These are phyloP conservation scores for Neofusicoccum cordaticola DNA, from an alignment of 2,329 filamentous ascomycete species.

Conservation along the genomic window DNA sequence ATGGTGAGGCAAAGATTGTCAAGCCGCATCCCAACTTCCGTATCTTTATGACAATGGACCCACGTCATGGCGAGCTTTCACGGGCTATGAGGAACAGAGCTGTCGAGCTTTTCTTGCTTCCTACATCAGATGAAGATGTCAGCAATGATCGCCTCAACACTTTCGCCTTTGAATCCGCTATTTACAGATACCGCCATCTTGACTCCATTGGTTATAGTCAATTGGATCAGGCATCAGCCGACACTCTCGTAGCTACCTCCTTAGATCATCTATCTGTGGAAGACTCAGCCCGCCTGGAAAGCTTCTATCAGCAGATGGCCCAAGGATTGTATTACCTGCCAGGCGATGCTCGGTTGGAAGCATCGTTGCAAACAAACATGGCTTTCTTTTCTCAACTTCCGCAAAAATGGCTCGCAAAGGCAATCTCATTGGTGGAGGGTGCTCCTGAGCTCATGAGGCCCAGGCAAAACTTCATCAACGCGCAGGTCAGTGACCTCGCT, in stretches of 20 bases:
- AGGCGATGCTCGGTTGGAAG: neutral
- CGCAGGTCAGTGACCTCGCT: slow-evolving; percentile 21
- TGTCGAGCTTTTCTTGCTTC: slow-evolving; percentile 74
- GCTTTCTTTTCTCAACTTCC: slow-evolving; percentile 33
- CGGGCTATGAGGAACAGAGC: slow-evolving; percentile 95
- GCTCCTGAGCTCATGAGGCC: neutral
- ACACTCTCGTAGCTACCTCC: slow-evolving; percentile 22
- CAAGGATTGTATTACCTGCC: slow-evolving; percentile 14
- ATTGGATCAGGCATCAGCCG: slow-evolving; percentile 8
- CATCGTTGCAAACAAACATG: neutral
- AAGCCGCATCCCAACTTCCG: slow-evolving; percentile 82
- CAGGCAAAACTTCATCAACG: slow-evolving; percentile 15
- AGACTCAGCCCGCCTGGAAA: slow-evolving; percentile 28
- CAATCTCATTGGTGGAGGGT: neutral
- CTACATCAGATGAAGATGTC: slow-evolving; percentile 20
- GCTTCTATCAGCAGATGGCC: slow-evolving; percentile 31
- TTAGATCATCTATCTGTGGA: slow-evolving; percentile 37
- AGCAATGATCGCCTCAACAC: slow-evolving; percentile 8
- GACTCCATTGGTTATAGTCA: slow-evolving; percentile 18
- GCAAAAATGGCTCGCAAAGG: neutral
- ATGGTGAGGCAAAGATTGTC: slow-evolving; percentile 77
- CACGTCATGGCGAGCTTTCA: slow-evolving; percentile 87
- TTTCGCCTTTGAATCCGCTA: slow-evolving; percentile 36
- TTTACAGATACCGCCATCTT: slow-evolving; percentile 39
- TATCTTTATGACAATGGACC: slow-evolving; percentile 90